Base-by-base conservation (phyloP, 2,329 filamentous ascomycete genomes). In the Calycina marina region DNA sequence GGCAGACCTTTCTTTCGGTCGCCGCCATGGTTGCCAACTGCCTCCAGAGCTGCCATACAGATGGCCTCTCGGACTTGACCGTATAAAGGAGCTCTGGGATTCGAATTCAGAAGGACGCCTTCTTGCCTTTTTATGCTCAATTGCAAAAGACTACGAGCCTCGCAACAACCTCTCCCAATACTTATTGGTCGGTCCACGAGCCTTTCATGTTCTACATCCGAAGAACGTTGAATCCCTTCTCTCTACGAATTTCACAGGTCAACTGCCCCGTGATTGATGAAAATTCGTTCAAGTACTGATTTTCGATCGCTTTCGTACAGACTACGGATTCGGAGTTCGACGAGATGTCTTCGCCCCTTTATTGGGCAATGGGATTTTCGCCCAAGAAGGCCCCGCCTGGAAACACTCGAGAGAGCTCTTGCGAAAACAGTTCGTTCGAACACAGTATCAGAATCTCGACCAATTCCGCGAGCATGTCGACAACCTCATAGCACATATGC, bases 401-500 rank as follows among this genome's bases (percentile, higher is more conserved):
- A 15, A 29, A 18, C 49, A 54, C 22, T 58, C 55, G 4, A 44
- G 57, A 1, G 49, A 53, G n/a, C 42, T 59, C 6, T 43, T 60
- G 26, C 50, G 57, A 1, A 84, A 84, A 0, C 81, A 88, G 49
- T 93, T 93, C 55, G 72, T 82, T 47, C 77, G 77, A 45, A 78
- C 88, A 46, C 77, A 83, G 14, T 69, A 93, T 28, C 78, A 77
- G 40, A 80, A 93, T 51, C 59, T 93, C 37, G 66, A 82, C 31
- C 74, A 22, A 22, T 9, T 22, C 2, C 8, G 3, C 8, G 8
- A 22, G n/a, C 20, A 22, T 22, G 20, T 22, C 8, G 20, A 22
- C 8, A 22, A 22, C 2, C n/a, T 22, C n/a, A n/a, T 22, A 22
- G 8, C 20, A 22, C 8, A 22, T n/a, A 22, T 22, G 2, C 20